Percentiles rank a stretch among this genome's conserved stretches.
Evolutionary conservation across 139 green algal genomes (phyloP).

Genomic region (Nannochloris sp.): DNA sequence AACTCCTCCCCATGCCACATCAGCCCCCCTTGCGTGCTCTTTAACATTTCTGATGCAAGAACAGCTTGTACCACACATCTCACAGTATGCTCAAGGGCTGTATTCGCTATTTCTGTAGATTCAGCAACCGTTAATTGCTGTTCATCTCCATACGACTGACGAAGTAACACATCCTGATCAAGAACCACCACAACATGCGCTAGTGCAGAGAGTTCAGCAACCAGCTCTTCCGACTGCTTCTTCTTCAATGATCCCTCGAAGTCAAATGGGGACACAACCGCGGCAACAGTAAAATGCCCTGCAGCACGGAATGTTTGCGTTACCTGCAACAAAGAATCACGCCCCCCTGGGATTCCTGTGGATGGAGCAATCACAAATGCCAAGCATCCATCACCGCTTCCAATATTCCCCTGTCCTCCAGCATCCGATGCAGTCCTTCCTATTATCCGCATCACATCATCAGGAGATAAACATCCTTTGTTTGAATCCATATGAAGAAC

Average conservation of each 20-base stretch:
- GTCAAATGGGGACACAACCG: conserved; percentile 59
- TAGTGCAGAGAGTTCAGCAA: conserved; percentile 41
- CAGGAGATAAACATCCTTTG: background rate
- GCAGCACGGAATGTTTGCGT: conserved; percentile 45
- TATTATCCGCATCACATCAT: conserved; percentile 26
- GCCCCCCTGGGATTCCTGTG: conserved; percentile 44
- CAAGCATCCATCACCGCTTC: conserved; percentile 23
- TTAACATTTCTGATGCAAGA: conserved; percentile 54
- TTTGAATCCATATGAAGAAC: conserved; percentile 2
- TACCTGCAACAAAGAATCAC: conserved; percentile 40
- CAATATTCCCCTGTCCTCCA: conserved; percentile 37
- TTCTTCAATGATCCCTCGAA: conserved; percentile 61
- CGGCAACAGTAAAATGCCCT: conserved; percentile 63
- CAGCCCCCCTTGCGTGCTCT: conserved; percentile 41
- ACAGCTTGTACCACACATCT: conserved; percentile 59
- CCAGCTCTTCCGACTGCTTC: conserved; percentile 48
- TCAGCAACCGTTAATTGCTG: conserved; percentile 61
- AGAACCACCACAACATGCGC: conserved; percentile 55
- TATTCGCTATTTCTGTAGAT: conserved; percentile 66
- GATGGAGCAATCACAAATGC: conserved; percentile 54
- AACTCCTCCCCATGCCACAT: conserved; percentile 69
- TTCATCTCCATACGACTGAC: conserved; percentile 15
- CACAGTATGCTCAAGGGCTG: conserved; percentile 66
- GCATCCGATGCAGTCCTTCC: conserved; percentile 31
- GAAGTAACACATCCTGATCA: conserved; percentile 36